Conservation (phyloP, 257 asterid genomes). For the Mentha longifolia region DNA sequence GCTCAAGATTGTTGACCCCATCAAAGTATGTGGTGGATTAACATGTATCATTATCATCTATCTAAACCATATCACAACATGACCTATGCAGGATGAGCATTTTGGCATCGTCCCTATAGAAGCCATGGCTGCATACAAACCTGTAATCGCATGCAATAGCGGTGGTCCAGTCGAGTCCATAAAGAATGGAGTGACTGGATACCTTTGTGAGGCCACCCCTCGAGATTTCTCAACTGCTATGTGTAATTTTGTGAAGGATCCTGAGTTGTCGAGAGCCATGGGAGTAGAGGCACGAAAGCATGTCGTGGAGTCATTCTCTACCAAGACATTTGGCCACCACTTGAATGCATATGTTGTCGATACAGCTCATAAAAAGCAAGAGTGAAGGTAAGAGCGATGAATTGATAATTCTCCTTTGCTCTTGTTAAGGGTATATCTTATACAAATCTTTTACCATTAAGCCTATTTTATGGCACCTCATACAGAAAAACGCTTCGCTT, state of each 20-base stretch:
- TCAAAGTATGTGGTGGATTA: too few relatives aligned
- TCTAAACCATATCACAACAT: too few relatives aligned
- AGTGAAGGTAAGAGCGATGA: constrained; percentile 38
- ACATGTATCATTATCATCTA: too few relatives aligned
- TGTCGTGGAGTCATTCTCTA: constrained; percentile 68
- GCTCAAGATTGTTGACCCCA: too few relatives aligned
- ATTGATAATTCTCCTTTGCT: not conserved
- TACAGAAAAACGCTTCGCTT: too few relatives aligned
- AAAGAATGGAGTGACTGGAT: constrained; percentile 74
- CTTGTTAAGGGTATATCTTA: too few relatives aligned
- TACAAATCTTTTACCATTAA: too few relatives aligned
- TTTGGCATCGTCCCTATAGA: constrained; percentile 97
- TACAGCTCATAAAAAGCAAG: constrained; percentile 59
- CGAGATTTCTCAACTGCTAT: constrained; percentile 75
- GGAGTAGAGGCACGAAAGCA: constrained; percentile 75
- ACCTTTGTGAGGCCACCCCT: constrained; percentile 79
- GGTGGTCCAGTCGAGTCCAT: constrained; percentile 95
- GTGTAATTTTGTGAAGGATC: constrained; percentile 69
- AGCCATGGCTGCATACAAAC: constrained; percentile 96
- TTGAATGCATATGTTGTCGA: constrained; percentile 66
- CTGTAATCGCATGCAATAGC: constrained; percentile 91
- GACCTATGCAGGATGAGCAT: constrained; percentile 73
- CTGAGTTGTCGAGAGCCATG: constrained; percentile 66
- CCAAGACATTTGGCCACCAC: constrained; percentile 74
- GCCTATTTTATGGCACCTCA: too few relatives aligned